Evolutionary conservation across 2,329 filamentous ascomycete species (phyloP).

Genomic region (Beauveria rudraprayagi): DNA sequence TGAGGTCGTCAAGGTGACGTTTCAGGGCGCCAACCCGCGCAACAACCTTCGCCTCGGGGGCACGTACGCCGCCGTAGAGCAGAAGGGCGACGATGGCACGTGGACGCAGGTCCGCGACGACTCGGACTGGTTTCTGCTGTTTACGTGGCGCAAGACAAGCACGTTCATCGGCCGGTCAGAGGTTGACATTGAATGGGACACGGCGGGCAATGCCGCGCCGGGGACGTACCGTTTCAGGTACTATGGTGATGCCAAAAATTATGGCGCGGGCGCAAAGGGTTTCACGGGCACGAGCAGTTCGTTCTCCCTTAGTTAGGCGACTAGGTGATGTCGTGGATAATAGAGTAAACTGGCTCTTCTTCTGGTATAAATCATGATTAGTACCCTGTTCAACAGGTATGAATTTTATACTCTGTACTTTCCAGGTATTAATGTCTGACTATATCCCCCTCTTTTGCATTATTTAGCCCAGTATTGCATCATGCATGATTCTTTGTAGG

Average conservation of each 20-base stretch:
- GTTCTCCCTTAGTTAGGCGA: conserved; percentile 47
- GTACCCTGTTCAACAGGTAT: background rate
- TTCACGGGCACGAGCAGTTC: conserved; percentile 61
- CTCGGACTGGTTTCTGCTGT: conserved; percentile 75
- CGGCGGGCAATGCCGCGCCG: conserved; percentile 35
- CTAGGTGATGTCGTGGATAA: background rate
- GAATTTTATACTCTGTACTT: too few species aligned
- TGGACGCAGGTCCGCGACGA: conserved; percentile 69
- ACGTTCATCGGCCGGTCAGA: conserved; percentile 65
- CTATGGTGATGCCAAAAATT: conserved; percentile 71
- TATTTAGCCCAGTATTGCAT: too few species aligned
- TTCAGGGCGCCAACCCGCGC: conserved; percentile 81
- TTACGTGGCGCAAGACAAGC: conserved; percentile 68
- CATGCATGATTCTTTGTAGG: too few species aligned
- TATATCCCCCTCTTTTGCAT: too few species aligned
- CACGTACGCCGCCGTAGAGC: conserved; percentile 73
- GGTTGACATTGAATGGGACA: conserved; percentile 72
- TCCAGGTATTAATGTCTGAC: too few species aligned
- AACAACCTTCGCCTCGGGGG: conserved; percentile 75
- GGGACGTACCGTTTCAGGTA: conserved; percentile 76
- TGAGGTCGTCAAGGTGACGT: conserved; percentile 55
- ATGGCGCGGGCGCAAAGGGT: conserved; percentile 49
- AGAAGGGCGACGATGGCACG: conserved; percentile 29
- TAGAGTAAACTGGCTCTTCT: background rate
- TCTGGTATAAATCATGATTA: background rate